Evolutionary conservation across 2,329 filamentous ascomycete species (phyloP).

Genomic region (Colletotrichum limetticola): DNA sequence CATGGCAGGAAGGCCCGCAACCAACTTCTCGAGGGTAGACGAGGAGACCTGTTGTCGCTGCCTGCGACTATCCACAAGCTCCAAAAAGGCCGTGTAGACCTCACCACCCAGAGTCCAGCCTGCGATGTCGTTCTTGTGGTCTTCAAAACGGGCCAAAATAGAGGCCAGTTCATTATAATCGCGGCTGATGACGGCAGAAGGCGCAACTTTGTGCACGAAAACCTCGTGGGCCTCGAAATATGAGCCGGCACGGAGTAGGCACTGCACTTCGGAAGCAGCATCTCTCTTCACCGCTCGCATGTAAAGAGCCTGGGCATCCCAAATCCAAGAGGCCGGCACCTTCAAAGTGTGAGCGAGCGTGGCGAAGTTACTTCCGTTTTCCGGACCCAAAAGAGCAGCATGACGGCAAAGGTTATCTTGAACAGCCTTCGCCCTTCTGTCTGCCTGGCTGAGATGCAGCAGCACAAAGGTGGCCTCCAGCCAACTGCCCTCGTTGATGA

Average conservation of each 20-base stretch:
- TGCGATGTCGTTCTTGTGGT: slow-evolving; percentile 68
- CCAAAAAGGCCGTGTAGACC: slow-evolving; percentile 76
- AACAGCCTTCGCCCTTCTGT: slow-evolving; percentile 72
- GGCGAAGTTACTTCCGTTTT: slow-evolving; percentile 65
- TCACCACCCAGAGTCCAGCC: slow-evolving; percentile 85
- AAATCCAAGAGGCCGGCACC: slow-evolving; percentile 83
- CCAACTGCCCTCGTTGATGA: slow-evolving; percentile 74
- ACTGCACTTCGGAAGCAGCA: slow-evolving; percentile 77
- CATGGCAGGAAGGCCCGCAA: slow-evolving; percentile 66
- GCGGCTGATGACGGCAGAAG: slow-evolving; percentile 82
- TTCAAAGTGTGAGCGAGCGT: slow-evolving; percentile 72
- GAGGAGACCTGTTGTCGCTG: slow-evolving; percentile 53
- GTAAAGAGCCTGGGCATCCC: slow-evolving; percentile 85
- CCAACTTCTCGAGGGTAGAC: slow-evolving; percentile 64
- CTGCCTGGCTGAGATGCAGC: slow-evolving; percentile 74
- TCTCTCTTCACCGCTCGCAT: slow-evolving; percentile 80
- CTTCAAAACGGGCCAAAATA: slow-evolving; percentile 78
- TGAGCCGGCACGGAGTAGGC: slow-evolving; percentile 80
- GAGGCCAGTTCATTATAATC: slow-evolving; percentile 77
- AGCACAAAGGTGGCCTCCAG: slow-evolving; percentile 80
- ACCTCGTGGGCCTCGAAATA: slow-evolving; percentile 86
- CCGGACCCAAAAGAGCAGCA: slow-evolving; percentile 72
- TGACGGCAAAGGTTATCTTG: slow-evolving; percentile 81
- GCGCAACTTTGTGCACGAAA: slow-evolving; percentile 83
- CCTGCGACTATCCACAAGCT: slow-evolving; percentile 56